A percentile compares a stretch with the other conserved stretches of the same genome.
These are phyloP conservation scores for Canavalia gladiata DNA, from an alignment of 306 rosid species.

Conservation along the genomic window DNA sequence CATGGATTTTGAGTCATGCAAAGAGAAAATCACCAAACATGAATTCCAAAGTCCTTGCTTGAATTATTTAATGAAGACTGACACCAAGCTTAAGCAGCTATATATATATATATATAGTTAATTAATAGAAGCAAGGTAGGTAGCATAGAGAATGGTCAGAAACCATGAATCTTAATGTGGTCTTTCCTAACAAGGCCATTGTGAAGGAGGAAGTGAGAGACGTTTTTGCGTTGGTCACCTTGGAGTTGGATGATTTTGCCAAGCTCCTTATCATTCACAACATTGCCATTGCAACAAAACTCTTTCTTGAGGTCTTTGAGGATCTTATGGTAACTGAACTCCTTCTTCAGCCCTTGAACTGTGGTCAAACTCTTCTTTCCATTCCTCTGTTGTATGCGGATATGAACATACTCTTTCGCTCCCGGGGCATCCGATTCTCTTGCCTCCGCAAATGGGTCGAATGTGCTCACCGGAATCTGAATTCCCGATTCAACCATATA, in stretches of 20 bases:
- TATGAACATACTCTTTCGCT: slow-evolving; percentile 71
- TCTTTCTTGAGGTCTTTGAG: slow-evolving; percentile 81
- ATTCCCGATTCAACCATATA: slow-evolving; percentile 73
- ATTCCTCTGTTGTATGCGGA: slow-evolving; percentile 84
- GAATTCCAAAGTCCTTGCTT: too few relatives aligned
- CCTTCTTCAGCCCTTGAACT: slow-evolving; percentile 77
- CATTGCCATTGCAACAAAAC: slow-evolving; percentile 90
- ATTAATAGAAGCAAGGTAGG: too few relatives aligned
- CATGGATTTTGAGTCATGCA: too few relatives aligned
- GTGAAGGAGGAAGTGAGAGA: slow-evolving; percentile 71
- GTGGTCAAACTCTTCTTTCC: slow-evolving; percentile 83
- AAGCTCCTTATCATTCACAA: slow-evolving; percentile 82
- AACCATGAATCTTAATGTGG: slow-evolving; percentile 87
- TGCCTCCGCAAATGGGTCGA: slow-evolving; percentile 78
- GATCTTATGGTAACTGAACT: slow-evolving; percentile 78
- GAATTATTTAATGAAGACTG: too few relatives aligned
- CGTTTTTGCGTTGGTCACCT: slow-evolving; percentile 96
- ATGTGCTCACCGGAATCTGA: slow-evolving; percentile 55
- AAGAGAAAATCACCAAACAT: too few relatives aligned
- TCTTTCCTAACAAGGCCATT: slow-evolving; percentile 75
- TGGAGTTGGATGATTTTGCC: slow-evolving; percentile 94
- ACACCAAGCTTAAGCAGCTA: too few relatives aligned
- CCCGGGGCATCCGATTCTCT: slow-evolving; percentile 74
- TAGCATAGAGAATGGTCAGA: slow-evolving; percentile 52
- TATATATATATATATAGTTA: too few relatives aligned